Evolutionary conservation across 129 eudicot species (phyloP), one percentile per base, ranked within the genome.

Genomic region (Smallanthus sonchifolius): DNA sequence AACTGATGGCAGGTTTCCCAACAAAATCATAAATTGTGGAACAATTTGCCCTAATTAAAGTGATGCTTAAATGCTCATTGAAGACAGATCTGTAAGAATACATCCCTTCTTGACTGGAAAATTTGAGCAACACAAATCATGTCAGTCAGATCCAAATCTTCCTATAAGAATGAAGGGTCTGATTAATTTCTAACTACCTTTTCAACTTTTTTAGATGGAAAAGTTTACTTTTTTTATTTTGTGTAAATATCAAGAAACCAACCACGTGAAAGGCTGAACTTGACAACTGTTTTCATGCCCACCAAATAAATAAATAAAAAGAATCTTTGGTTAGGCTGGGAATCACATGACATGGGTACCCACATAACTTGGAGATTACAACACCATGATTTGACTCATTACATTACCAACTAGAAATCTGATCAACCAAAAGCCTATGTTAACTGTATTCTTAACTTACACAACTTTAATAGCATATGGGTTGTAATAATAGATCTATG

Each of bases 231-330:
- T 63, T 42, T 42, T 15, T 54, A 49, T 78, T 72, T 79, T 70
- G 76, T 44, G 13, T 79, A 43, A 72, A 72, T 65, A 65, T 65
- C 34, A 71, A 65, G 67, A 77, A 79, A 79, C 74, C 62, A 73
- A 65, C 68, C 83, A 79, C 62, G 79, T 79, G 83, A 73, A 79
- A 79, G 73, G 74, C 78, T 72, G 78, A 79, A 65, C 16, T 79
- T 72, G 61, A 32, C 67, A 81, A 82, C 78, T 76, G 71, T 81
- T 64, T 81, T 42, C 56, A 69, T 75, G 79, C 80, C 59, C 72
- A 61, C 32, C 30, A 44, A 35, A 55, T 5, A 8, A 19, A 36
- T 55, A 61, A 32, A 32, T 14, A 61, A 61, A 61, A 55, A 61
- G 76, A 72, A 72, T 72, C 78, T 79, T 72, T 71, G 73, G 64